These are phyloP conservation scores for Cytauxzoon felis DNA, from an alignment of 169 alveolate species.

Conservation along the genomic window DNA sequence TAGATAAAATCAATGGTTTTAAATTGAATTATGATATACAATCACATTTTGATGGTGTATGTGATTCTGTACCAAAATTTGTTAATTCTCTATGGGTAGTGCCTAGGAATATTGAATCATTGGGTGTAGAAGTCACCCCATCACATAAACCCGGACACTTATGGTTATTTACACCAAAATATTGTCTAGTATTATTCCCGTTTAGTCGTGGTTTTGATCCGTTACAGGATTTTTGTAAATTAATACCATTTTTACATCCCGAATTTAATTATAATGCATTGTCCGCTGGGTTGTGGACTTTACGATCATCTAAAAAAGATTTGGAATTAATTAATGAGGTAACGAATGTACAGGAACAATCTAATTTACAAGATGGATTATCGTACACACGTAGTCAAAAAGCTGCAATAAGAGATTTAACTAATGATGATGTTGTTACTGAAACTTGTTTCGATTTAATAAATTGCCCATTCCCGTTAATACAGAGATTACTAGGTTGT, in stretches of 20 bases:
- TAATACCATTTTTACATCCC: constrained; percentile 55
- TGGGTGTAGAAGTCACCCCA: background rate
- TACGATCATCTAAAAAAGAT: background rate
- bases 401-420: constrained; percentile 57
- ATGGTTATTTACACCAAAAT: constrained; percentile 53
- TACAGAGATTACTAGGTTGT: constrained; percentile 47
- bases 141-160: constrained; percentile 18
- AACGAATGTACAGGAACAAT: too few species aligned
- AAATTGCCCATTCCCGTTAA: constrained; percentile 30
- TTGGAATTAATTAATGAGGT: constrained; percentile 8
- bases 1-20: constrained; percentile 17
- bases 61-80: constrained; percentile 18
- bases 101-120: constrained; percentile 30
- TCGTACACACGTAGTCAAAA: constrained; percentile 59
- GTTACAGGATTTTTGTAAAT: constrained; percentile 28
- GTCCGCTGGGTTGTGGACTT: constrained; percentile 56
- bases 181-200: constrained; percentile 46
- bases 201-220: constrained; percentile 31
- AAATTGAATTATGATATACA: constrained; percentile 59
- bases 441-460: constrained; percentile 40
- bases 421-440: constrained; percentile 18
- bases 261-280: constrained; percentile 50
- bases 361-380: constrained; percentile 4
- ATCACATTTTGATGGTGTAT: constrained; percentile 45
- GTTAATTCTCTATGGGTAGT: constrained; percentile 56